Percentiles rank a stretch among this genome's conserved stretches.
Conservation (phyloP, 257 asterid genomes). For the Dorcoceras hygrometricum region DNA sequence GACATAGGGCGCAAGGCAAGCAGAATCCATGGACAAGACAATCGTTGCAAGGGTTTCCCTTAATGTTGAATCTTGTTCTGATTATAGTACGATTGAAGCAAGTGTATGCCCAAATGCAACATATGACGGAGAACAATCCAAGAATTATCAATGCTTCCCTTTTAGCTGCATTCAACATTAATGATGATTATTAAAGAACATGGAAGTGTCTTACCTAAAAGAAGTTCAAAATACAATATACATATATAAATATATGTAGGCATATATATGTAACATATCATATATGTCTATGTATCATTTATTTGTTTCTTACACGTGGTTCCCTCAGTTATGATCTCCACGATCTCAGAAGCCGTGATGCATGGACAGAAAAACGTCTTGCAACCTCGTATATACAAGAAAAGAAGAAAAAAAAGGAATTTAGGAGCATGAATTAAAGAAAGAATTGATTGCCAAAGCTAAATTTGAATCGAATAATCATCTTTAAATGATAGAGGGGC, state of each 20-base stretch:
- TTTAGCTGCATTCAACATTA: neutral
- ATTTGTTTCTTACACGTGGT: constrained; percentile 28
- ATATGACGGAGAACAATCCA: constrained; percentile 1
- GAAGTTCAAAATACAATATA: no score
- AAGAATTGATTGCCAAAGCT: neutral
- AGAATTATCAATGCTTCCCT: constrained; percentile 21
- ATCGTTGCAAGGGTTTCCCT: constrained; percentile 25
- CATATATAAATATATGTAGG: no score
- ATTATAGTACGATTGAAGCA: constrained; percentile 23
- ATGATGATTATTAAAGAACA: no score
- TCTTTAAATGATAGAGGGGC: neutral
- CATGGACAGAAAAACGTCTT: constrained; percentile 31
- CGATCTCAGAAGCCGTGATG: constrained; percentile 28
- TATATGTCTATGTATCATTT: no score
- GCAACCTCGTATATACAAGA: constrained; percentile 18
- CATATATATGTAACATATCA: no score
- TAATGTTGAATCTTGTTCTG: constrained; percentile 28
- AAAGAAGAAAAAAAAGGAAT: no score
- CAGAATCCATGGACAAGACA: constrained; percentile 27
- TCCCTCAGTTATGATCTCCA: constrained; percentile 35
- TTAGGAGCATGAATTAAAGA: no score
- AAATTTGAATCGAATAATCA: neutral
- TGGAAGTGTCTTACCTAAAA: no score
- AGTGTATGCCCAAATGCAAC: constrained; percentile 14
- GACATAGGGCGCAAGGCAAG: constrained; percentile 30